Base-by-base conservation (phyloP, 345 rosid genomes). In the Clausena lansium region DNA sequence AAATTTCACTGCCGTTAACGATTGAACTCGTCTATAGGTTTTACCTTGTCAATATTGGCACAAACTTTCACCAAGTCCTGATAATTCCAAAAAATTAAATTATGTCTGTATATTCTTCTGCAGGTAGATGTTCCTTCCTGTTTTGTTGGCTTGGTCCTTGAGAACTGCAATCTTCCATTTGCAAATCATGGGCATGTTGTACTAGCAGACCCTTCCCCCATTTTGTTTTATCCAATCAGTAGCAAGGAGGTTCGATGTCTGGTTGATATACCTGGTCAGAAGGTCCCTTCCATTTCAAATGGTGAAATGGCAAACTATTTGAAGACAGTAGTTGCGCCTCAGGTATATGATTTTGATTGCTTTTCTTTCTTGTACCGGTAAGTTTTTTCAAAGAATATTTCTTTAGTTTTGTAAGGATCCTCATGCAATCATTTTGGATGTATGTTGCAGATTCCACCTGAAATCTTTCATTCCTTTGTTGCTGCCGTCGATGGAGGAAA, bases 61-160 rank as follows among this genome's bases (percentile, higher is more conserved):
- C 22, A 20, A 62, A 10, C 13, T 41, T 9, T 41, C 69, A 19
- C 9, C 11, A 19, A n/a, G 36, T 15, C 45, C 52, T 64, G 19
- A 52, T n/a, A 22, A 55, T 27, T 66, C 15, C 41, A 30, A 25
- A 33, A 32, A 63, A 50, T 30, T 69, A 13, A 35, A 55, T 30
- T 7, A 3, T 58, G 17, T 10, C 32, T 32, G 33, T 15, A 11
- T 71, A 45, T 22, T 52, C 62, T 30, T 66, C 28, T 70, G 70
- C 85, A 91, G 93, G 89, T 89, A 54, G 93, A 91, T 28, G 75
- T 86, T n/a, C 92, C 93, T 4, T 91, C 91, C 58, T 88, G 85
- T 77, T 89, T 89, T 54, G 88, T 89, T 77, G 94, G 90, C 32
- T 75, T 89, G 87, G 74, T 88, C 62, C 74, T 91, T 50, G 91